Evolutionary conservation across 2,329 filamentous ascomycete genomes (phyloP).

Genomic region (Sphaerulina vaccinii): DNA sequence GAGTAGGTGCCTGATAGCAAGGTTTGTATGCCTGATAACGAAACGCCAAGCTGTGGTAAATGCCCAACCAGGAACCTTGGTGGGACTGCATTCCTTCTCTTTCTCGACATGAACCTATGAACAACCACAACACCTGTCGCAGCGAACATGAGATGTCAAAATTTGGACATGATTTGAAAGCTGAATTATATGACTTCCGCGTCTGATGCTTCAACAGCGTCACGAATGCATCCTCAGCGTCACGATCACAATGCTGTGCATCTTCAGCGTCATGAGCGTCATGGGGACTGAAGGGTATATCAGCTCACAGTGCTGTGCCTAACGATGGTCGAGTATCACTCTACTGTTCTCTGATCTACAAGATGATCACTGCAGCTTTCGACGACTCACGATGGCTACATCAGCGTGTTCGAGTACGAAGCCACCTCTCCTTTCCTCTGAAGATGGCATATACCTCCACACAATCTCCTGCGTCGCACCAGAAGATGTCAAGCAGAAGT

Average conservation of each 20-base stretch:
- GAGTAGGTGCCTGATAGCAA: neutral
- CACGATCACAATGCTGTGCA: slow-evolving; percentile 6
- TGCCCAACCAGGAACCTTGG: no score
- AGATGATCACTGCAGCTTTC: slow-evolving; percentile 19
- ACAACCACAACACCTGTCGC: no score
- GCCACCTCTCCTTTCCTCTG: slow-evolving; percentile 14
- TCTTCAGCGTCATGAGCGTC: slow-evolving; percentile 9
- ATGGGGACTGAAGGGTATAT: neutral
- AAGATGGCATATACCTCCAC: slow-evolving; percentile 28
- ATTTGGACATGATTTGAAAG: no score
- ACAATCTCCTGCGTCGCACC: slow-evolving; percentile 29
- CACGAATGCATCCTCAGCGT: neutral
- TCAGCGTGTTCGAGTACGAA: slow-evolving; percentile 16
- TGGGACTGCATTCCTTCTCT: no score
- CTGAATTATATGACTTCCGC: no score
- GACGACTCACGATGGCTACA: slow-evolving; percentile 18
- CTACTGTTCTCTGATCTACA: no score
- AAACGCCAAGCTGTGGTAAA: neutral
- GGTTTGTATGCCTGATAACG: neutral
- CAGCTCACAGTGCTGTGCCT: no score
- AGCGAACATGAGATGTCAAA: no score
- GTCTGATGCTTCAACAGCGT: no score
- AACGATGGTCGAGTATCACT: no score
- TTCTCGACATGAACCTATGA: no score
- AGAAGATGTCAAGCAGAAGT: slow-evolving; percentile 27